Base-by-base conservation (phyloP, 177 flowering plant species). In the Vitis hybrid region DNA sequence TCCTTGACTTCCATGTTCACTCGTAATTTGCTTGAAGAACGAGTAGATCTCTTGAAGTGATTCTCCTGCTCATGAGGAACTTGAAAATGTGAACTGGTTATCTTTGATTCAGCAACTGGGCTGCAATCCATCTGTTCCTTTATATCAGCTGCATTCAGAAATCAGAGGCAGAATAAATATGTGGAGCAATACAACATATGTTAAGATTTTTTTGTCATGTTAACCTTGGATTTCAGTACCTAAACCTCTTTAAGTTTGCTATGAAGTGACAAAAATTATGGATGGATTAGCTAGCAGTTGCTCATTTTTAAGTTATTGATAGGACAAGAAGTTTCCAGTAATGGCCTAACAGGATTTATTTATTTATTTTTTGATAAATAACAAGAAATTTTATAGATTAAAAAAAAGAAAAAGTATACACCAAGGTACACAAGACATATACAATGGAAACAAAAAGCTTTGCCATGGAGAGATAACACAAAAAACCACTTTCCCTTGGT, bases 41-140 rank as follows among this genome's bases (percentile, higher is more conserved):
- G 76, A 67, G 77, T 73, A 26, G 79, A 73, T 60, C 70, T 76
- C 63, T 50, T 71, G 39, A 64, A 67, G 64, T 51, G 53, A 53
- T 69, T 81, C 53, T 67, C 45, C 45, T 39, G 70, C 50, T 49
- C 45, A 66, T 21, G 51, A 21, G 62, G 57, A 72, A 45, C 62
- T 58, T 72, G 56, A 51, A 19, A 64, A 55, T 51, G 69, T 19
- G 70, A 55, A 71, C 21, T 16, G 19, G 66, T 64, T 21, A 52
- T 29, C 8, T 74, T 29, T 19, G 69, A 66, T 65, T 60, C 56
- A 48, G 19, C 56, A 51, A 56, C 33, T 6, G 21, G 18, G 63
- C 63, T 56, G 21, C 72, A 55, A 14, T 12, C 31, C 11, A 18
- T 60, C 18, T 51, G 31, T 59, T 66, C 64, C 16, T 26, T 66